Conservation (phyloP, 768 basidiomycete species). For the Suillus paluster region DNA sequence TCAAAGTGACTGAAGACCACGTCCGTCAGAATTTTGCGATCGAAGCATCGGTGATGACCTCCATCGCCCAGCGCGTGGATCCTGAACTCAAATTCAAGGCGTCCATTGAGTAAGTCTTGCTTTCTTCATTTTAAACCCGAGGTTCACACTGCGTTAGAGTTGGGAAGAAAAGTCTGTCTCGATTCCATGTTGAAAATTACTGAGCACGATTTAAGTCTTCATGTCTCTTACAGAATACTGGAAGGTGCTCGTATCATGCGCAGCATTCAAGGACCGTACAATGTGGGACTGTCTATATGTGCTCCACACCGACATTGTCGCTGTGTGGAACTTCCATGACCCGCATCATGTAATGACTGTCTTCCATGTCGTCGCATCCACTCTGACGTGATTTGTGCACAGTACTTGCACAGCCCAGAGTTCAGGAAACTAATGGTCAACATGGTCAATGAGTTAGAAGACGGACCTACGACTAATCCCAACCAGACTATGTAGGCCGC, state of each 20-base stretch:
- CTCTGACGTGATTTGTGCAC: neutral
- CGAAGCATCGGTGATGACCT: neutral
- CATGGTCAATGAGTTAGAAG: neutral
- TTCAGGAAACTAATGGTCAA: conserved; percentile 3
- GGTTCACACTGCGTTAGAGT: neutral
- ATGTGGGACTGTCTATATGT: conserved; percentile 13
- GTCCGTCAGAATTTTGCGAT: neutral
- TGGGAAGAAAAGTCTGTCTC: conserved; percentile 8
- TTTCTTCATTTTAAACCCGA: neutral
- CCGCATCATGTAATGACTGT: neutral
- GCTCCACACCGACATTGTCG: conserved; percentile 23
- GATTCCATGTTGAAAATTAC: conserved; percentile 10
- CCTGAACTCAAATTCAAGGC: neutral
- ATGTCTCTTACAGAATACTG: conserved; percentile 22
- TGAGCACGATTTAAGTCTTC: neutral
- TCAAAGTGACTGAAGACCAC: conserved; percentile 2
- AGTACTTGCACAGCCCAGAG: neutral
- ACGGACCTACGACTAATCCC: neutral
- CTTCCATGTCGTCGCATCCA: neutral
- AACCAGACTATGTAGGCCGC: neutral
- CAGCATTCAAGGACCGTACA: conserved; percentile 8
- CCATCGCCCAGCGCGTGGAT: conserved; percentile 7
- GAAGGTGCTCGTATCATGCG: conserved; percentile 15
- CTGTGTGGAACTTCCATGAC: conserved; percentile 24
- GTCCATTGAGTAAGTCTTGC: conserved; percentile 1